Evolutionary conservation across 2,329 filamentous ascomycete species (phyloP).

Genomic region (Venturiaceae sp.): DNA sequence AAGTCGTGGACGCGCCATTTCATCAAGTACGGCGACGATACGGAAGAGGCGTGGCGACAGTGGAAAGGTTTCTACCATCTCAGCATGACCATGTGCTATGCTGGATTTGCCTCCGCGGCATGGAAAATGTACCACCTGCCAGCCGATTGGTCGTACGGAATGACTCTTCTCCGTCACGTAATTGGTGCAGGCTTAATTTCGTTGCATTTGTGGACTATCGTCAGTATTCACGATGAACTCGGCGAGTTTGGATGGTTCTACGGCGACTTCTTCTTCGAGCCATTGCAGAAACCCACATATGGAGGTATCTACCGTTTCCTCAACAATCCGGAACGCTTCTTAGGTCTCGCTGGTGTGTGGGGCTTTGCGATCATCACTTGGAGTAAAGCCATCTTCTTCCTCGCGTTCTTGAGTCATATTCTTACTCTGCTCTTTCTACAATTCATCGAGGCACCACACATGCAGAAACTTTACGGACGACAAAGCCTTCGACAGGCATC

Average conservation of each 20-base stretch:
- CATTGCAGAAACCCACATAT: slow-evolving; percentile 81
- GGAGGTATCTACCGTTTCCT: slow-evolving; percentile 96
- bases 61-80: slow-evolving; percentile 97
- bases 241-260: slow-evolving; percentile 99
- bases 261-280: slow-evolving; percentile 96
- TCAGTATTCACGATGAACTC: slow-evolving; percentile 89
- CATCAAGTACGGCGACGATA: slow-evolving; percentile 87
- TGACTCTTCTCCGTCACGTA: slow-evolving; percentile 78
- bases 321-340: slow-evolving; percentile 92
- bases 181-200: slow-evolving; percentile 71
- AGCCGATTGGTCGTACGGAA: slow-evolving; percentile 76
- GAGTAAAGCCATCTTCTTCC: slow-evolving; percentile 74
- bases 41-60: slow-evolving; percentile 88
- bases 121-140: slow-evolving; percentile 97
- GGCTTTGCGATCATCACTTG: slow-evolving; percentile 88
- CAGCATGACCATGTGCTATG: slow-evolving; percentile 82
- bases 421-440: slow-evolving; percentile 82
- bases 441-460: slow-evolving; percentile 89
- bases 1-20: slow-evolving; percentile 98
- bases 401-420: slow-evolving; percentile 78
- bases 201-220: slow-evolving; percentile 84
- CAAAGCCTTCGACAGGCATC: slow-evolving; percentile 74
- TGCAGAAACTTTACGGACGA: slow-evolving; percentile 88
- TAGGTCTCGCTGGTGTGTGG: slow-evolving; percentile 93
- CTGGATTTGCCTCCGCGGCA: slow-evolving; percentile 78